phyloP scores from a whole-genome alignment of 352 stramenopile species.

The Peronospora belbahrii region DNA sequence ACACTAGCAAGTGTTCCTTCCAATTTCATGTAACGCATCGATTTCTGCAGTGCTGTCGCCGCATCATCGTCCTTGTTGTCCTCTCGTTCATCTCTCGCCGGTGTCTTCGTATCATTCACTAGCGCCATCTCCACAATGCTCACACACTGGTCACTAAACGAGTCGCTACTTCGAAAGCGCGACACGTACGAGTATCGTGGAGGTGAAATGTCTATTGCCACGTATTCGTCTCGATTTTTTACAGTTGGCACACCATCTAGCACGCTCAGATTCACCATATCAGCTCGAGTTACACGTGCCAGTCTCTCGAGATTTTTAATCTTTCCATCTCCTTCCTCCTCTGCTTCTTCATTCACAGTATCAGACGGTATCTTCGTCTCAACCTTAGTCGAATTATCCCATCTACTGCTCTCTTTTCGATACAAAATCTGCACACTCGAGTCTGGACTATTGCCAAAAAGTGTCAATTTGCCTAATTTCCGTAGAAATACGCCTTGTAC shows the following conservation, averaged over 20 bases:
- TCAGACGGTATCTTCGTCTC: constrained; percentile 5
- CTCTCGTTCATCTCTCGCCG: constrained; percentile 5
- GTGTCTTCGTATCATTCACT: constrained; percentile 31
- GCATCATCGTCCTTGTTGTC: constrained; percentile 32
- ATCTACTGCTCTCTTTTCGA: constrained; percentile 25
- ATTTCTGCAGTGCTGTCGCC: constrained; percentile 29
- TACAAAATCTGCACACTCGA: constrained; percentile 75
- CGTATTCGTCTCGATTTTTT: constrained; percentile 59
- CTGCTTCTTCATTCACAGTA: background rate
- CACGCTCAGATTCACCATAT: constrained; percentile 53
- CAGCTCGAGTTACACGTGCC: constrained; percentile 34
- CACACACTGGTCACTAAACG: constrained; percentile 77
- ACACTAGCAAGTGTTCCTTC: constrained; percentile 60
- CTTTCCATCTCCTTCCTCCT: constrained; percentile 24
- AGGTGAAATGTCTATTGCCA: constrained; percentile 68
- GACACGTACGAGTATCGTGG: constrained; percentile 71
- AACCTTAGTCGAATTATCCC: constrained; percentile 14
- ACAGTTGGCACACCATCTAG: constrained; percentile 57
- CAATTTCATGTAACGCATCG: constrained; percentile 42
- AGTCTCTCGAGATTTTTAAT: constrained; percentile 18
- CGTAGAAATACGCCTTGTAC: constrained; percentile 80
- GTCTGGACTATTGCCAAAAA: constrained; percentile 80
- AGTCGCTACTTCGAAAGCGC: constrained; percentile 71
- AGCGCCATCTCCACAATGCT: constrained; percentile 75
- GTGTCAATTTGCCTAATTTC: constrained; percentile 58